Conservation (phyloP, 306 rosid species). For the Cucurbita maxima region DNA sequence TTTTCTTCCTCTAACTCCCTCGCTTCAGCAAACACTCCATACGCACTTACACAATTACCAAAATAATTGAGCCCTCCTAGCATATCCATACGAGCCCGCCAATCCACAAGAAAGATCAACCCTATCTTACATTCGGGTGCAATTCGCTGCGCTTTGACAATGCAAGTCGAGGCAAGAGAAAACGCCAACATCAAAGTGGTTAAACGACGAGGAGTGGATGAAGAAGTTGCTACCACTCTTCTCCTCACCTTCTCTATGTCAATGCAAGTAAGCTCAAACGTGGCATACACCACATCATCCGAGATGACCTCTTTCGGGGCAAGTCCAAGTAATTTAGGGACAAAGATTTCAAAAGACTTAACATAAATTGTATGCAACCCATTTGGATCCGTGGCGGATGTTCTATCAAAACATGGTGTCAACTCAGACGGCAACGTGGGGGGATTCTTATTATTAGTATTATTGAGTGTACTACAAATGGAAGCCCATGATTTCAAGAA, state of each 20-base stretch:
- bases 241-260: constrained; percentile 6
- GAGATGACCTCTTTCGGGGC: neutral
- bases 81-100: constrained; percentile 12
- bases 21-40: neutral
- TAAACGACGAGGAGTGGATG: neutral
- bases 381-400: neutral
- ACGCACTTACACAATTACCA: constrained; percentile 18
- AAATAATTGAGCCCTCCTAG: constrained; percentile 17
- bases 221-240: neutral
- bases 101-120: constrained; percentile 4
- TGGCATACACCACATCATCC: constrained; percentile 9
- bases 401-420: constrained; percentile 19
- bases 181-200: constrained; percentile 12
- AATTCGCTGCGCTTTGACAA: constrained; percentile 11
- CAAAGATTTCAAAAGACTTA: neutral
- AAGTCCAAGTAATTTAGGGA: neutral
- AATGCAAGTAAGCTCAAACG: neutral
- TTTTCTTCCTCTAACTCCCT: neutral
- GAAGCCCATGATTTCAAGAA: constrained; percentile 49
- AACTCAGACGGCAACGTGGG: neutral
- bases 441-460: neutral
- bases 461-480: neutral
- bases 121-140: neutral
- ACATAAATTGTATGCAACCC: neutral
- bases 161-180: constrained; percentile 14